phyloP scores from a whole-genome alignment of 129 eudicot genomes.

The Artemisia argyi region DNA sequence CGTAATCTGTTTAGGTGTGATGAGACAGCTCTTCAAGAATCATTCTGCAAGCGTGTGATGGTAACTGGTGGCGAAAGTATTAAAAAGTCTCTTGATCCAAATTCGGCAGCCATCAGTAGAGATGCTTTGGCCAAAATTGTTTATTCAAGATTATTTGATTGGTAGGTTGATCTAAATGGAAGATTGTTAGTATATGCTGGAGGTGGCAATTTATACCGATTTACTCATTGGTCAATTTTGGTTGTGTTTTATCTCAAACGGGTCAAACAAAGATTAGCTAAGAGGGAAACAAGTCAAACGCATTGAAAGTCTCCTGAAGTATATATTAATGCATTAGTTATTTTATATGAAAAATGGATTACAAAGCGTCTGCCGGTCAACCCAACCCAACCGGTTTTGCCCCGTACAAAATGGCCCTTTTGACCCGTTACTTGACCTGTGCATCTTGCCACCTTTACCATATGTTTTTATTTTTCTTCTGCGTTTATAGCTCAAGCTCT shows the following conservation, averaged over 20 bases:
- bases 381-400: not conserved
- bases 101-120: slow-evolving; percentile 72
- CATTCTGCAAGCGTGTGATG: slow-evolving; percentile 87
- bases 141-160: slow-evolving; percentile 84
- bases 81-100: slow-evolving; percentile 71
- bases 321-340: not conserved
- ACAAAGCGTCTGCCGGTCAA: slow-evolving; percentile 9
- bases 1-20: slow-evolving; percentile 80
- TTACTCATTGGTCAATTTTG: not conserved
- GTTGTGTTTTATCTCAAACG: slow-evolving; percentile 6
- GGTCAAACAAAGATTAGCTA: not conserved
- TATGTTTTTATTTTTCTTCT: slow-evolving; percentile 1
- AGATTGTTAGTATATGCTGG: slow-evolving; percentile 9
- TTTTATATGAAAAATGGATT: slow-evolving; percentile 7
- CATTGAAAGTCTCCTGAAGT: not conserved
- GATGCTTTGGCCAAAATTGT: slow-evolving; percentile 91
- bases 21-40: slow-evolving; percentile 73
- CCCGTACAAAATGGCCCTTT: not conserved
- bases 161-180: slow-evolving; percentile 44
- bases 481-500: slow-evolving; percentile 5
- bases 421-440: not conserved
- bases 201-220: slow-evolving; percentile 7
- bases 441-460: slow-evolving; percentile 2
- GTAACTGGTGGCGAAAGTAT: slow-evolving; percentile 92
- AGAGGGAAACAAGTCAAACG: not conserved